phyloP scores from a whole-genome alignment of 768 basidiomycete species.

The Pisolithus marmoratus region DNA sequence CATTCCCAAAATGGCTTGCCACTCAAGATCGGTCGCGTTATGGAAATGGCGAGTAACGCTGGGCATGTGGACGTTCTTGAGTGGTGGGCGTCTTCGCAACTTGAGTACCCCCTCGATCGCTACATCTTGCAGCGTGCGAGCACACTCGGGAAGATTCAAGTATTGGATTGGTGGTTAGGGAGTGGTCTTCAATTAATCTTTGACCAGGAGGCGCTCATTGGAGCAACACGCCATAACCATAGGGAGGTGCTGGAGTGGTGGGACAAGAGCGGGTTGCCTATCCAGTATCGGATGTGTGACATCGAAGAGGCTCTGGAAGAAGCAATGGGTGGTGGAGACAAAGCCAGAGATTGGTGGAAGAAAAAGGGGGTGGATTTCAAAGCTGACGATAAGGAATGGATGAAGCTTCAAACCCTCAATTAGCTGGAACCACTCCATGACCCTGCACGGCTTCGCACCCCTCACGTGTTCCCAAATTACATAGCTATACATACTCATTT shows the following conservation, averaged over 20 bases:
- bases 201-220: conserved; percentile 73
- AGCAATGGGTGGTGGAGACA: conserved; percentile 73
- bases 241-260: conserved; percentile 87
- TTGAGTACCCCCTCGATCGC: conserved; percentile 75
- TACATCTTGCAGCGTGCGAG: conserved; percentile 75
- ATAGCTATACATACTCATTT: neutral
- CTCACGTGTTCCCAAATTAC: neutral
- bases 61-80: conserved; percentile 72
- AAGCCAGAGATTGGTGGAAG: conserved; percentile 76
- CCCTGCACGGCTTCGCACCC: neutral
- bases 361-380: conserved; percentile 77
- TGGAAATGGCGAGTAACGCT: conserved; percentile 80
- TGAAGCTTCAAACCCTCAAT: conserved; percentile 75
- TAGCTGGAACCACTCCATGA: conserved; percentile 21
- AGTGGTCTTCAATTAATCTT: conserved; percentile 74
- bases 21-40: conserved; percentile 77
- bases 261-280: conserved; percentile 70
- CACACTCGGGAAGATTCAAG: conserved; percentile 73
- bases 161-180: conserved; percentile 78
- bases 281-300: conserved; percentile 88
- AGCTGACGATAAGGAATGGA: conserved; percentile 84
- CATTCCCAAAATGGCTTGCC: conserved; percentile 43
- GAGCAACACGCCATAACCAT: conserved; percentile 77
- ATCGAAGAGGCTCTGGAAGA: conserved; percentile 90
- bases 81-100: conserved; percentile 79